Evolutionary conservation across 441 rosid genomes (phyloP).

Genomic region (Gossypium aridum): DNA sequence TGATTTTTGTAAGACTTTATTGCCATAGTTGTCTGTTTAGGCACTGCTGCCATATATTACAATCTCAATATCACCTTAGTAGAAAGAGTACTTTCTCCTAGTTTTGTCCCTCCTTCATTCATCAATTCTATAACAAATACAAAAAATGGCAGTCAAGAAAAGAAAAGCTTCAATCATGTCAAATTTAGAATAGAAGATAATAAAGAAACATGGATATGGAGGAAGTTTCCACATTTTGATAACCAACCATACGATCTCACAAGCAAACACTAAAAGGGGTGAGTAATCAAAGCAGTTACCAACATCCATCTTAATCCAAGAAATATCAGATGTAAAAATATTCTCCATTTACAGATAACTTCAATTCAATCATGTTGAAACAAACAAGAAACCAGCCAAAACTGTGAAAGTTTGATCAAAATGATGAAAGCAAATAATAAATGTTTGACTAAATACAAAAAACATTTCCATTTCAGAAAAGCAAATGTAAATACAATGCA

Average conservation of each 20-base stretch:
- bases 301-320: background rate
- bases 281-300: background rate
- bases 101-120: slow-evolving; percentile 20
- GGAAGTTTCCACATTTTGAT: background rate
- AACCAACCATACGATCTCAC: background rate
- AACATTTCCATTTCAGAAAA: background rate
- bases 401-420: background rate
- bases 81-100: slow-evolving; percentile 11
- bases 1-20: slow-evolving; percentile 38
- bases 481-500: background rate
- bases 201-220: background rate
- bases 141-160: background rate
- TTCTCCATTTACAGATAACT: background rate
- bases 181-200: background rate
- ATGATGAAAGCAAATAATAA: background rate
- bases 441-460: background rate
- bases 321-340: background rate
- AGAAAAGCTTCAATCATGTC: background rate
- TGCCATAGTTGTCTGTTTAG: slow-evolving; percentile 40
- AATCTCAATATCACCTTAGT: slow-evolving; percentile 8
- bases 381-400: background rate
- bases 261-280: background rate
- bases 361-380: background rate
- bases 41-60: slow-evolving; percentile 29
- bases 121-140: slow-evolving; percentile 8